These are phyloP conservation scores for Mycena leptocephala DNA, from an alignment of 768 basidiomycete species.

Conservation along the genomic window DNA sequence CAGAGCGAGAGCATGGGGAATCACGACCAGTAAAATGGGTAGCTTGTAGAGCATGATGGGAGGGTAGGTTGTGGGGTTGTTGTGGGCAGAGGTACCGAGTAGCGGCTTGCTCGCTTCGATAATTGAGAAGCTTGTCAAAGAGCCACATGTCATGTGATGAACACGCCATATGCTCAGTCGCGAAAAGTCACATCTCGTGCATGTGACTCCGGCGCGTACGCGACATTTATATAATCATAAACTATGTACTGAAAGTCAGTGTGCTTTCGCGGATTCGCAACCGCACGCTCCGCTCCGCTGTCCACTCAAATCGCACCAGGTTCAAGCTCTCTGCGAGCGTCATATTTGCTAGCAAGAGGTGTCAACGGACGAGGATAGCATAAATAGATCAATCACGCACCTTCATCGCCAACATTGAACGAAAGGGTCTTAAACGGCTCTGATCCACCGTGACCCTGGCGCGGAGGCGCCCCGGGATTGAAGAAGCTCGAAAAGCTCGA, in stretches of 20 bases:
- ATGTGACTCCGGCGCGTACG: too few relatives aligned
- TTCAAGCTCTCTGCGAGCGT: slow-evolving; percentile 74
- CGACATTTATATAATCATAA: background rate
- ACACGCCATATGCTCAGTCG: too few relatives aligned
- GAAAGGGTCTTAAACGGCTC: slow-evolving; percentile 91
- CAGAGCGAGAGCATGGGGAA: slow-evolving; percentile 44
- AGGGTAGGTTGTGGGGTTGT: background rate
- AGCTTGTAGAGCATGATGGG: background rate
- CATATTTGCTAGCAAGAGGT: slow-evolving; percentile 52
- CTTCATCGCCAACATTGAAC: slow-evolving; percentile 89
- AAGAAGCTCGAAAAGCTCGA: slow-evolving; percentile 92
- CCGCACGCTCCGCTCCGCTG: slow-evolving; percentile 85
- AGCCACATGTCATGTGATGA: too few relatives aligned
- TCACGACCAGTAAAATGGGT: background rate
- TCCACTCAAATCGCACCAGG: slow-evolving; percentile 88
- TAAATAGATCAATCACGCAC: slow-evolving; percentile 58
- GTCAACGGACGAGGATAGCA: background rate
- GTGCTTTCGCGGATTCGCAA: slow-evolving; percentile 87
- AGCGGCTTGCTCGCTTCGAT: too few relatives aligned
- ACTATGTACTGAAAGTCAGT: slow-evolving; percentile 87
- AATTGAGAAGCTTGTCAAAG: too few relatives aligned
- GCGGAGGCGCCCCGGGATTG: slow-evolving; percentile 90
- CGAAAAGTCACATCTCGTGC: too few relatives aligned
- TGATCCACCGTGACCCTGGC: slow-evolving; percentile 88
- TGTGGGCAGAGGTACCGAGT: background rate